Base-by-base conservation (phyloP, 2,329 filamentous ascomycete species). In the Botrytis deweyae region DNA sequence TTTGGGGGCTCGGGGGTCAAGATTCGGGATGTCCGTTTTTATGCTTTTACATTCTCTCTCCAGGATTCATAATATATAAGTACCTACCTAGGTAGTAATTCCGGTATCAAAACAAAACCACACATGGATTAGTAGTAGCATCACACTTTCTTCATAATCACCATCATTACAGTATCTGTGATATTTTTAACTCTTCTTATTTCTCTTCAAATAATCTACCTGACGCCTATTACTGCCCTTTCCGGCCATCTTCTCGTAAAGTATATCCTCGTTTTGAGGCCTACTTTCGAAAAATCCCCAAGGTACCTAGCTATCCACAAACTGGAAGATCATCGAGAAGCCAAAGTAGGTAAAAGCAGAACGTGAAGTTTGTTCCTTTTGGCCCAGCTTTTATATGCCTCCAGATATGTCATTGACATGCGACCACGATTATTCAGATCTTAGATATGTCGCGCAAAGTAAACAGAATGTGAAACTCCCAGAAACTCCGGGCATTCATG, bases 401-500 rank as follows among this genome's bases (percentile, higher is more conserved):
- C 72, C 63, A 70, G 66, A 73, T 55, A 59, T 58, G 62, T 49
- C 62, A 40, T 44, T n/a, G 64, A 58, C n/a, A 67, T 55, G 55
- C 44, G 55, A 63, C 44, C 72, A 70, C 38, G 59, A 61, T 64
- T 22, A 29, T 42, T 55, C 42, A 36, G 33, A 70, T 70, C 65
- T 63, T 64, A 49, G 40, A 61, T 44, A n/a, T 61, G 68, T 64
- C 55, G 25, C 46, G 38, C 49, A 42, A 61, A 59, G 40, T 64
- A 73, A 55, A 61, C 70, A 55, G 33, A 64, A 70, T 49, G 38
- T 62, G 14, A 63, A 59, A 70, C 75, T 70, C 73, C 76, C 76
- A 72, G 38, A 79, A 69, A 80, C 78, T 78, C 78, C 78, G 66
- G 73, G 65, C 74, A 72, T 75, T 72, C 73, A 77, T 78, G 76